Conservation (phyloP, 768 basidiomycete species). For the Leucogyrophana mollusca region DNA sequence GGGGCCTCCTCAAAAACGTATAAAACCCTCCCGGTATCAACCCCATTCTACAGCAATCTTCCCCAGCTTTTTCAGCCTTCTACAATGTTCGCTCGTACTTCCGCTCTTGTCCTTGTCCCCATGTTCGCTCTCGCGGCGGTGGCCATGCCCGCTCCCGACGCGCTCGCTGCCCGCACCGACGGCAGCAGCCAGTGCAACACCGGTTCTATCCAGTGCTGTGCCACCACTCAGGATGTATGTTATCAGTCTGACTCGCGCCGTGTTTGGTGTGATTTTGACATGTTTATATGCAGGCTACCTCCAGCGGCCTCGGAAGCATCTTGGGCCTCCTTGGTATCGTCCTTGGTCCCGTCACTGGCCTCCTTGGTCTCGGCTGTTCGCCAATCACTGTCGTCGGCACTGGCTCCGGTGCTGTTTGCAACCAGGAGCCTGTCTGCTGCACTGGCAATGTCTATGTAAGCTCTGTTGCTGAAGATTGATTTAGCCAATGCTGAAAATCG, state of each 20-base stretch:
- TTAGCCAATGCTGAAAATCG: neutral
- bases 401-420: conserved; percentile 19
- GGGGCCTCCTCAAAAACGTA: no score
- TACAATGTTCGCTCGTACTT: conserved; percentile 1
- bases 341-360: neutral
- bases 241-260: no score
- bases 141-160: conserved; percentile 1
- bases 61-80: no score
- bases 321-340: conserved; percentile 1
- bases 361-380: conserved; percentile 36
- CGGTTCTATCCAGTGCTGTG: conserved; percentile 19
- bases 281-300: neutral
- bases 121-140: conserved; percentile 5
- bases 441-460: conserved; percentile 42
- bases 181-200: conserved; percentile 13
- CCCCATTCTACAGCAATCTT: no score
- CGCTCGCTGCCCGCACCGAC: neutral
- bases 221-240: conserved; percentile 18
- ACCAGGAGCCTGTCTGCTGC: conserved; percentile 40
- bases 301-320: neutral
- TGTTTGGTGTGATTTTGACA: no score
- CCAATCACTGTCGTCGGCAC: conserved; percentile 31
- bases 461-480: conserved; percentile 25
- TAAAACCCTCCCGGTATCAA: no score
- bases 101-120: neutral